Percentiles rank a stretch among this genome's conserved stretches.
phyloP scores from a whole-genome alignment of 176 grass and related monocot genomes.

The Ensete glaucum region DNA sequence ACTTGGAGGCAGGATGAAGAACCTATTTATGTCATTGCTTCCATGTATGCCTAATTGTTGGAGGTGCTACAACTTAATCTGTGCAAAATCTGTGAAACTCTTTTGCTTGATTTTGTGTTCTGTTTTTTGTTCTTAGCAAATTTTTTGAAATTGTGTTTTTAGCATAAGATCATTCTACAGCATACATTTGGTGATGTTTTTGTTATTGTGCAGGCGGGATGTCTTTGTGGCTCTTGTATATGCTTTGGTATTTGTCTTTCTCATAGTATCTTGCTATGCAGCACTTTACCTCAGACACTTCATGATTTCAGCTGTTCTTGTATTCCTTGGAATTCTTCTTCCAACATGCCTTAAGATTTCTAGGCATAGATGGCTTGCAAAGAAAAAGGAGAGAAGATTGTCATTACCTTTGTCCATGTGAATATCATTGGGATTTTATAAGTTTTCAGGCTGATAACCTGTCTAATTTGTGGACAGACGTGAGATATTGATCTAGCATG shows the following conservation, averaged over 20 bases:
- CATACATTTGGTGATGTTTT: conserved; percentile 1
- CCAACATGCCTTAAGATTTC: conserved; percentile 64
- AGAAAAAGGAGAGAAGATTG: conserved; percentile 83
- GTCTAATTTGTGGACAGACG: neutral
- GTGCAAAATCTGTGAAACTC: neutral
- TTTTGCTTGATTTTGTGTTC: neutral
- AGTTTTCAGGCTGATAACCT: neutral
- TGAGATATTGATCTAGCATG: neutral
- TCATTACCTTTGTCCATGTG: conserved; percentile 89
- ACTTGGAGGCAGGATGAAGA: neutral
- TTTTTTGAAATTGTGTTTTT: neutral
- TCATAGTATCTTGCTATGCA: conserved; percentile 58
- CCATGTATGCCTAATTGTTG: neutral
- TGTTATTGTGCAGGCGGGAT: conserved; percentile 58
- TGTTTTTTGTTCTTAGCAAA: neutral
- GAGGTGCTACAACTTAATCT: neutral
- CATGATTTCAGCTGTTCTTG: conserved; percentile 49
- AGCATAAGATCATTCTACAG: neutral
- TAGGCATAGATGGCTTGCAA: conserved; percentile 75
- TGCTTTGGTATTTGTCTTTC: conserved; percentile 50
- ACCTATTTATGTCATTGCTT: neutral
- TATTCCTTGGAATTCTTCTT: conserved; percentile 64
- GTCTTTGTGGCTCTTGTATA: conserved; percentile 58
- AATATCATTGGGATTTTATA: conserved; percentile 44
- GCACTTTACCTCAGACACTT: conserved; percentile 52